Percentiles rank a stretch among this genome's conserved stretches.
Evolutionary conservation across 352 stramenopile genomes (phyloP).

Genomic region (Globisporangium takayamanum): DNA sequence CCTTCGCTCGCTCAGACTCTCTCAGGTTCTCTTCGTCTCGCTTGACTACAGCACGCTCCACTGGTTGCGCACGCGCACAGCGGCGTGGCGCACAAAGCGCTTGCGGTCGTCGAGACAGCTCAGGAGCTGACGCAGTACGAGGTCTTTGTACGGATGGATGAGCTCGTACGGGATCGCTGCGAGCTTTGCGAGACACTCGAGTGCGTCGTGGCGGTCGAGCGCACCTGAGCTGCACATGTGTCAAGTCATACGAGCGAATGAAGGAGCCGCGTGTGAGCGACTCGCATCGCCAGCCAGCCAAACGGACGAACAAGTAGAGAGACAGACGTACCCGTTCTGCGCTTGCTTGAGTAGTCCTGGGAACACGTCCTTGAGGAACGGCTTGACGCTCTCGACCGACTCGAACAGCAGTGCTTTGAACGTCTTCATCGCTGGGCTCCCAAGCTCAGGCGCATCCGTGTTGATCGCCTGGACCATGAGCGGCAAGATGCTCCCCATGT

Average conservation of each 20-base stretch:
- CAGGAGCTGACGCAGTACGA: constrained; percentile 69
- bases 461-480: constrained; percentile 82
- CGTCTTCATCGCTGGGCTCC: constrained; percentile 69
- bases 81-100: constrained; percentile 79
- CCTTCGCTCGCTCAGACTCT: neutral
- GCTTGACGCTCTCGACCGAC: constrained; percentile 73
- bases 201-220: constrained; percentile 60
- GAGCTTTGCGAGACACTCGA: constrained; percentile 77
- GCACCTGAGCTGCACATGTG: constrained; percentile 30
- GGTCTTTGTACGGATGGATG: constrained; percentile 83
- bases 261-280: neutral
- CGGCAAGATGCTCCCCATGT: constrained; percentile 73
- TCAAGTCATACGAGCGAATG: neutral
- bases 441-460: constrained; percentile 59
- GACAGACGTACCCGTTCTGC: constrained; percentile 51
- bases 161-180: constrained; percentile 81
- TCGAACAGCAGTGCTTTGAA: constrained; percentile 75
- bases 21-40: neutral
- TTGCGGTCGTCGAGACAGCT: constrained; percentile 83
- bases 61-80: constrained; percentile 86
- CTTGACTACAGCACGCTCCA: constrained; percentile 79
- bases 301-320: neutral
- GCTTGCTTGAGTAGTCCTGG: constrained; percentile 77
- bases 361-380: constrained; percentile 82
- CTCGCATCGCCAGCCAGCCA: neutral